phyloP scores from a whole-genome alignment of 2,329 filamentous ascomycete genomes.

The Fusarium cyanostomum region DNA sequence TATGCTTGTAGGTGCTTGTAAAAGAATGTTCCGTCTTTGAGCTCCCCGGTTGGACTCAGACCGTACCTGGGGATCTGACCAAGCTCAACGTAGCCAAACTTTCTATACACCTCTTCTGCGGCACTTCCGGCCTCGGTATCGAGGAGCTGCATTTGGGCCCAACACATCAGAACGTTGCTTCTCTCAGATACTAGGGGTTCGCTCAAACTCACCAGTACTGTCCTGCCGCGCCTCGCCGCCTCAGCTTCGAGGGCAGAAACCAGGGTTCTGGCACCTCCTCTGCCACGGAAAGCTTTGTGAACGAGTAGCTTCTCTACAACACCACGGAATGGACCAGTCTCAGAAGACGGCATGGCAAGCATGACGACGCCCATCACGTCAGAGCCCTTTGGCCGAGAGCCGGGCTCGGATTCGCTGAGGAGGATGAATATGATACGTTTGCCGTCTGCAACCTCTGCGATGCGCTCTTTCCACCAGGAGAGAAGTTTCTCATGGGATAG shows the following conservation, averaged over 20 bases:
- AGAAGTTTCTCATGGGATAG: conserved; percentile 65
- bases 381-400: conserved; percentile 51
- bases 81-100: conserved; percentile 64
- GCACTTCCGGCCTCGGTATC: conserved; percentile 62
- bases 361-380: conserved; percentile 66
- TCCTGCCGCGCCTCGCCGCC: conserved; percentile 58
- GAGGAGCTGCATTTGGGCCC: conserved; percentile 52
- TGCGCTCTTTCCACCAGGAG: conserved; percentile 64
- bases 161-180: background rate
- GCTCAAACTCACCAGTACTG: conserved; percentile 59
- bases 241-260: conserved; percentile 65
- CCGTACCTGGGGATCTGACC: conserved; percentile 66
- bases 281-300: conserved; percentile 58
- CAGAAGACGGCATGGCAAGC: conserved; percentile 59
- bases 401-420: conserved; percentile 49
- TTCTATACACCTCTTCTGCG: conserved; percentile 63
- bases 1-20: conserved; percentile 62
- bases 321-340: conserved; percentile 66
- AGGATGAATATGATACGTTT: conserved; percentile 64
- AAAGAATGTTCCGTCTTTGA: conserved; percentile 64
- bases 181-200: background rate
- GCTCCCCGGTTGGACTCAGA: conserved; percentile 58
- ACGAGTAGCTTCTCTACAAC: conserved; percentile 68
- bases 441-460: conserved; percentile 57
- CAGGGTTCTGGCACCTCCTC: conserved; percentile 62